phyloP scores from a whole-genome alignment of 2,329 filamentous ascomycete genomes.

The Penicillium vulpinum region DNA sequence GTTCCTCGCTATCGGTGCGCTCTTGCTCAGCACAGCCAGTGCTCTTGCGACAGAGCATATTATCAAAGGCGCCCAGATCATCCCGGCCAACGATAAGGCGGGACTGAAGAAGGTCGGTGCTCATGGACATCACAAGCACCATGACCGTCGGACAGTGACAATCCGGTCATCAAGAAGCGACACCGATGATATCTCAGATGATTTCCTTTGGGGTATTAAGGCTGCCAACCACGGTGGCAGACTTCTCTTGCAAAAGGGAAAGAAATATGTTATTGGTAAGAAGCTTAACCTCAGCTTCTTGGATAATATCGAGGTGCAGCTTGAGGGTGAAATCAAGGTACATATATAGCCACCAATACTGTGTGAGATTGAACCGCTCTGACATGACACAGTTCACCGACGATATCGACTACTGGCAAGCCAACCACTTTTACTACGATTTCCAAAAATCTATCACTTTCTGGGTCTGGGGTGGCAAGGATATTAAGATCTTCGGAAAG shows the following conservation, averaged over 20 bases:
- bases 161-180: conserved; percentile 57
- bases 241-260: conserved; percentile 54
- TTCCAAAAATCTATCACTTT: conserved; percentile 61
- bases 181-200: conserved; percentile 57
- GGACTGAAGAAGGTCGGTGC: conserved; percentile 26
- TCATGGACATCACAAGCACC: conserved; percentile 23
- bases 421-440: conserved; percentile 52
- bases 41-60: conserved; percentile 20
- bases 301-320: conserved; percentile 57
- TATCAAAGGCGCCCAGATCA: conserved; percentile 28
- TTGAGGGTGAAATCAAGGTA: conserved; percentile 59
- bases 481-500: conserved; percentile 61
- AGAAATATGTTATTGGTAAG: conserved; percentile 60
- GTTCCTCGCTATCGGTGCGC: conserved; percentile 22
- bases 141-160: conserved; percentile 48
- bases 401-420: conserved; percentile 51
- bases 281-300: conserved; percentile 61
- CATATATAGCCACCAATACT: background rate
- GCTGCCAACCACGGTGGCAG: conserved; percentile 61
- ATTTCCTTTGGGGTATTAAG: conserved; percentile 56
- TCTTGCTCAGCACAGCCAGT: conserved; percentile 23
- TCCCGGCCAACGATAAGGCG: conserved; percentile 22
- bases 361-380: conserved; percentile 1
- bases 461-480: conserved; percentile 63
- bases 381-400: conserved; percentile 43